phyloP scores from a whole-genome alignment of 2,329 filamentous ascomycete species.

The Chrysoporthe cubensis region DNA sequence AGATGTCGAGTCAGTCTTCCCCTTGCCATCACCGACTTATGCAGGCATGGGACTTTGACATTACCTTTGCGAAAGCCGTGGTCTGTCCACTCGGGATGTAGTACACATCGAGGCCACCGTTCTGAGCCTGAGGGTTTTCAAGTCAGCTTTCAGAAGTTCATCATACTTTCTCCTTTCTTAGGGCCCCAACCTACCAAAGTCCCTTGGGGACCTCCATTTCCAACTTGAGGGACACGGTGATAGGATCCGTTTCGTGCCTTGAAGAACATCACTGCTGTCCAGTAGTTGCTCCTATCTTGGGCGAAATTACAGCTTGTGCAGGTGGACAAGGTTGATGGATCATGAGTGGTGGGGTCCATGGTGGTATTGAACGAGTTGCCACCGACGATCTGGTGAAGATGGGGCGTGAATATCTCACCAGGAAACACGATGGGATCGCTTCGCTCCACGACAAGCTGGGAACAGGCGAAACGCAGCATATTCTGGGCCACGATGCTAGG shows the following conservation, averaged over 20 bases:
- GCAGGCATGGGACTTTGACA: neutral
- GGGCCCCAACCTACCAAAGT: constrained; percentile 38
- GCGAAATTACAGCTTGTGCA: constrained; percentile 50
- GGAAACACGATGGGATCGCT: constrained; percentile 52
- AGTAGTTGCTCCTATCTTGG: constrained; percentile 52
- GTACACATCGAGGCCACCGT: constrained; percentile 49
- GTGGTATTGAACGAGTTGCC: constrained; percentile 50
- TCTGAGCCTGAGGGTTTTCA: constrained; percentile 32
- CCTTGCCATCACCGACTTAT: no score
- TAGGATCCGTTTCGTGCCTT: constrained; percentile 48
- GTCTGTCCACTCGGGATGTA: constrained; percentile 48
- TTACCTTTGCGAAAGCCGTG: constrained; percentile 47
- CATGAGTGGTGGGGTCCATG: constrained; percentile 44
- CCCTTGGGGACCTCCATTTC: constrained; percentile 50
- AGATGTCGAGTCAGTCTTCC: neutral
- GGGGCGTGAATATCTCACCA: constrained; percentile 48
- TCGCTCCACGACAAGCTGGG: constrained; percentile 51
- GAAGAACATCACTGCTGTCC: constrained; percentile 52
- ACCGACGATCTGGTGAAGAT: constrained; percentile 52
- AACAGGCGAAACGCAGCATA: constrained; percentile 53
- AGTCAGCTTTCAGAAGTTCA: neutral
- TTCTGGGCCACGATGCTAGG: constrained; percentile 39
- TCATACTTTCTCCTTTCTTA: neutral
- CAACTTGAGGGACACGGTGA: constrained; percentile 48
- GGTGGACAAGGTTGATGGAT: constrained; percentile 41